Evolutionary conservation across 2,329 filamentous ascomycete genomes (phyloP), one percentile per base, ranked within the genome.

Genomic region (Colletotrichum siamense): DNA sequence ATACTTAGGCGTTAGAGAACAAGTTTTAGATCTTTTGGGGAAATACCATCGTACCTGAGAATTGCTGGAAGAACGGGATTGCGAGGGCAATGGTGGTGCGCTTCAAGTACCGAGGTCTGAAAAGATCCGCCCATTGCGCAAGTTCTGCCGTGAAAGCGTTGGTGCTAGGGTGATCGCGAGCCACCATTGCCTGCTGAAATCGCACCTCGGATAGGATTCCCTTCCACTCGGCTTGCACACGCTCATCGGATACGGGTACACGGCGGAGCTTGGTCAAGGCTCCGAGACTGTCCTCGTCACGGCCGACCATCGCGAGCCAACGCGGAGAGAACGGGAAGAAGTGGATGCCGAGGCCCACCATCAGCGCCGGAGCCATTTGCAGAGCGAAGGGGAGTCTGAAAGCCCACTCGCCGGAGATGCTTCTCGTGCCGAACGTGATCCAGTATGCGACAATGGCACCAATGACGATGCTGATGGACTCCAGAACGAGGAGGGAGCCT

Each of bases 391-490:
- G 88, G 0, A 90, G 82, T 8, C 87, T 83, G 79, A 86, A 89
- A 5, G 88, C 81, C 80, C 83, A 84, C 77, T 88, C 84, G 36
- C 84, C 80, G 0, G 81, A 75, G 55, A 89, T 85, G 77, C 84
- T 83, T 8, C 84, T 81, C 1, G 89, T 91, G 1, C 86, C 89
- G 72, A 90, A 92, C 0, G 88, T 89, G 49, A 89, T 89, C 87
- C 88, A 91, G 79, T 87, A 91, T 2, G 89, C 87, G 28, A 90
- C 83, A 5, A 90, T 86, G 72, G 87, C 88, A 4, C 89, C 91
- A 63, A 88, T 87, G 49, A 90, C 88, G 70, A 91, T 83, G 6
- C 85, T 88, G 79, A 91, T 86, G 4, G 84, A 83, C 79, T 89
- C 90, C 81, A 90, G 88, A 78, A 90, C 82, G 3, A 90, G 84